phyloP scores from a whole-genome alignment of 2,329 filamentous ascomycete species.

The Colletotrichum brevisporum region DNA sequence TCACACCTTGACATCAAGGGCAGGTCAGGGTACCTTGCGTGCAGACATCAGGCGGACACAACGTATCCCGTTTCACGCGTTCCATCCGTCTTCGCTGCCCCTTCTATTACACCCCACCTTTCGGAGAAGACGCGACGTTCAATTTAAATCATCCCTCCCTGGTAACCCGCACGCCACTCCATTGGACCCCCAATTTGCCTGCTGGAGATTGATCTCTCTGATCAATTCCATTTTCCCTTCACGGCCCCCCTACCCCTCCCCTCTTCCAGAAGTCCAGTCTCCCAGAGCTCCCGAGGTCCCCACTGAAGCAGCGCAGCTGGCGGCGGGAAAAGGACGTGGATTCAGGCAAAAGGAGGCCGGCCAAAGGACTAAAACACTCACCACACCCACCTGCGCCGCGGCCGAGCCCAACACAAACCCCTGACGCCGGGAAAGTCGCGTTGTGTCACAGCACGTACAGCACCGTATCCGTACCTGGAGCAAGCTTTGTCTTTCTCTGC shows the following conservation, averaged over 20 bases:
- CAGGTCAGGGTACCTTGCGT: not conserved
- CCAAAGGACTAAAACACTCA: conserved; percentile 6
- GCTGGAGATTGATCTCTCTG: conserved; percentile 37
- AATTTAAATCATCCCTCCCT: conserved; percentile 38
- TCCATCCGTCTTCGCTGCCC: conserved; percentile 6
- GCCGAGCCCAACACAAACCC: conserved; percentile 33
- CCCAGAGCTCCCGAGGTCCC: not conserved
- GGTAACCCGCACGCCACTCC: conserved; percentile 31
- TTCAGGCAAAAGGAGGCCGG: conserved; percentile 16
- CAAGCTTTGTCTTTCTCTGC: not conserved
- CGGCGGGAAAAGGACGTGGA: conserved; percentile 8
- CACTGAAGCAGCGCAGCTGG: conserved; percentile 16
- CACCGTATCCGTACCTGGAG: conserved; percentile 14
- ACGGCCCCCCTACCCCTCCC: conserved; percentile 16
- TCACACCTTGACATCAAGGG: not conserved
- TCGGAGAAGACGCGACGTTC: conserved; percentile 39
- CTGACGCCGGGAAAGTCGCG: conserved; percentile 36
- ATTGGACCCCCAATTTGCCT: conserved; percentile 38
- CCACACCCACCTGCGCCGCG: conserved; percentile 31
- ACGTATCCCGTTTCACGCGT: conserved; percentile 30
- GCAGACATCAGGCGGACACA: not conserved
- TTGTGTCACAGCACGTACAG: conserved; percentile 31
- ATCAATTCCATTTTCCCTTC: conserved; percentile 23
- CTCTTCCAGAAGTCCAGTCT: not conserved
- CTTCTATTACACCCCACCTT: conserved; percentile 28